Conservation (phyloP, 148 eudicot species). For the Nepenthes mirabilis region DNA sequence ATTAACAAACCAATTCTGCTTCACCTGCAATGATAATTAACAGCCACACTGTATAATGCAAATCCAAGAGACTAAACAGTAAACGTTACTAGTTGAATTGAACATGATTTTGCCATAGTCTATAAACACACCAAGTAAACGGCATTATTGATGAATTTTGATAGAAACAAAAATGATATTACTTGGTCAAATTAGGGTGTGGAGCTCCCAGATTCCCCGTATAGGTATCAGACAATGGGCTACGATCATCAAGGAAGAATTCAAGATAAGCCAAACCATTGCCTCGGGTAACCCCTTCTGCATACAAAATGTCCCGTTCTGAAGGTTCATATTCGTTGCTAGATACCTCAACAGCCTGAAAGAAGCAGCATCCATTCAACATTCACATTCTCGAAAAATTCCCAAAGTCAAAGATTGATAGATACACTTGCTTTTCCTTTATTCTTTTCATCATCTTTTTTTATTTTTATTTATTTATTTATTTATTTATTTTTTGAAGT, state of each 20-base stretch:
- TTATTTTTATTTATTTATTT: too few species aligned
- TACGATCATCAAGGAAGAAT: slow-evolving; percentile 85
- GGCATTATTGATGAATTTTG: neutral
- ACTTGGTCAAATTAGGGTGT: slow-evolving; percentile 68
- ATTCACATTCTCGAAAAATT: too few species aligned
- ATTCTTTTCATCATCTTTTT: neutral
- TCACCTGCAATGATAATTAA: too few species aligned
- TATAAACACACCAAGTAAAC: neutral
- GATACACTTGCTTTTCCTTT: neutral
- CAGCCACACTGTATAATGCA: too few species aligned
- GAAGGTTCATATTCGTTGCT: slow-evolving; percentile 96
- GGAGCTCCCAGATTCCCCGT: slow-evolving; percentile 65
- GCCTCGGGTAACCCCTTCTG: slow-evolving; percentile 96
- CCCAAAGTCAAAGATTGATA: too few species aligned
- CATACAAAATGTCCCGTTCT: slow-evolving; percentile 82
- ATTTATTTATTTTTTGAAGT: too few species aligned
- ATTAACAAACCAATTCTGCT: too few species aligned
- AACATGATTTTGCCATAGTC: too few species aligned
- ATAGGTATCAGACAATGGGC: slow-evolving; percentile 88
- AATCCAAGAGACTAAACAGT: too few species aligned
- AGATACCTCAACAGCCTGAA: slow-evolving; percentile 93
- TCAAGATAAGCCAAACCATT: slow-evolving; percentile 95
- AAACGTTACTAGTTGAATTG: too few species aligned
- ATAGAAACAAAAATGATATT: neutral
- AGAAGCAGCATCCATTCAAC: neutral